phyloP scores from a whole-genome alignment of 2,329 filamentous ascomycete genomes.

The Ascochyta koolunga region DNA sequence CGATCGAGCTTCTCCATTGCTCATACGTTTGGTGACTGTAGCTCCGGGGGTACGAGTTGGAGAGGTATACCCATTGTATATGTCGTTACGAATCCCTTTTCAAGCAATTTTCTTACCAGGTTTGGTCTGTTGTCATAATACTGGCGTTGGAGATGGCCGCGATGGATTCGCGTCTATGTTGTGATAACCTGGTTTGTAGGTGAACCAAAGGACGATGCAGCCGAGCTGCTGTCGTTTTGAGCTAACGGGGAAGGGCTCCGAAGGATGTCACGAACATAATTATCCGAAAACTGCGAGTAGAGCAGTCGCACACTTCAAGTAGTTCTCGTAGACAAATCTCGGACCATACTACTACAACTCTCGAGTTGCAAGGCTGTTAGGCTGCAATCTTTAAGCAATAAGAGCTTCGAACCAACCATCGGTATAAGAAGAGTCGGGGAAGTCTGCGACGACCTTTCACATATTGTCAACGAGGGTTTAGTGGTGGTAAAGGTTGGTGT shows the following conservation, averaged over 20 bases:
- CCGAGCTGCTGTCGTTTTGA: background rate
- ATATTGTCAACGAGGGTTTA: background rate
- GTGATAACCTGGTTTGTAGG: background rate
- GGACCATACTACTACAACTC: background rate
- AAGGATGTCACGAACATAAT: background rate
- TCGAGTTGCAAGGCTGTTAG: background rate
- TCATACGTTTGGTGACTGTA: background rate
- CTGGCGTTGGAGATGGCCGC: background rate
- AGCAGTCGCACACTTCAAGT: background rate
- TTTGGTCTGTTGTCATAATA: slow-evolving; percentile 1
- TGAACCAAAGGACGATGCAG: background rate
- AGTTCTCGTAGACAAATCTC: background rate
- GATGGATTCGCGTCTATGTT: background rate
- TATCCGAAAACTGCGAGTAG: background rate
- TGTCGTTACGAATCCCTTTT: background rate
- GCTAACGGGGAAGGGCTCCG: background rate
- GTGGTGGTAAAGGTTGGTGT: background rate
- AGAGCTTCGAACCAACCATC: background rate
- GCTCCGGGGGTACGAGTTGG: background rate
- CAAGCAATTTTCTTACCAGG: background rate
- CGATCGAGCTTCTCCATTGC: background rate
- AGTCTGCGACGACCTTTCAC: too few relatives aligned
- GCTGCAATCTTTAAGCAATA: too few relatives aligned
- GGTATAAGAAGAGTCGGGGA: background rate
- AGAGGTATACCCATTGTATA: background rate